Conservation (phyloP, 2,329 filamentous ascomycete species). For the Neurospora crassa region DNA sequence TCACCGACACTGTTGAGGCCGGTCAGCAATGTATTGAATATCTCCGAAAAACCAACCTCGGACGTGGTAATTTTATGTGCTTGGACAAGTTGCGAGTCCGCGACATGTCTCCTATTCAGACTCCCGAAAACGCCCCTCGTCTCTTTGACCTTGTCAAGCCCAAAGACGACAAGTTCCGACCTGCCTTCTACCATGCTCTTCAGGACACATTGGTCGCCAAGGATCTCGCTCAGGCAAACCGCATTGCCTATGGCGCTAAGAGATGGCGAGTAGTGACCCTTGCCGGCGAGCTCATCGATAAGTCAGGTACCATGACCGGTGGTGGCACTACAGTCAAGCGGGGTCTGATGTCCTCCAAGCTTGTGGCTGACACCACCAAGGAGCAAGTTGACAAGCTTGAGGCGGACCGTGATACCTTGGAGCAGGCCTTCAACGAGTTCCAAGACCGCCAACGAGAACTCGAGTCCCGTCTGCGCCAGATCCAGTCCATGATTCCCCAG, state of each 20-base stretch:
- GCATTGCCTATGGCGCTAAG: conserved; percentile 88
- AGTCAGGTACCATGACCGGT: conserved; percentile 97
- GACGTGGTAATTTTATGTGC: conserved; percentile 93
- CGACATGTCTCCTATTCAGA: conserved; percentile 71
- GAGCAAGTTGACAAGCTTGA: conserved; percentile 87
- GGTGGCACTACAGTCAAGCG: conserved; percentile 85
- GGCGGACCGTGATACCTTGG: conserved; percentile 72
- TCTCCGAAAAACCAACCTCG: conserved; percentile 91
- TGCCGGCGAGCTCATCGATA: conserved; percentile 91
- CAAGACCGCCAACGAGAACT: conserved; percentile 76
- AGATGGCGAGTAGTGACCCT: conserved; percentile 95
- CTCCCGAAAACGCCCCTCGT: conserved; percentile 83
- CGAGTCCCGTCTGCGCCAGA: conserved; percentile 60
- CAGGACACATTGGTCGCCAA: conserved; percentile 91
- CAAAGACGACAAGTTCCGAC: conserved; percentile 76
- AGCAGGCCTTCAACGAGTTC: conserved; percentile 74
- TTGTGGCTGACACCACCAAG: conserved; percentile 75
- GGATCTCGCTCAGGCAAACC: conserved; percentile 90
- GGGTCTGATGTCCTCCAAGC: conserved; percentile 94
- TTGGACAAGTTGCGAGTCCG: conserved; percentile 75
- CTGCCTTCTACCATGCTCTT: conserved; percentile 91
- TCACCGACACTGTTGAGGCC: conserved; percentile 90
- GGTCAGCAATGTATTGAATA: conserved; percentile 98
- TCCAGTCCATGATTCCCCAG: conserved; percentile 70
- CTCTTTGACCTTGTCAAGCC: conserved; percentile 88